Evolutionary conservation across 495 filamentous ascomycete genomes (phyloP), one percentile per base, ranked within the genome.

Genomic region (Hyaloscypha variabilis): DNA sequence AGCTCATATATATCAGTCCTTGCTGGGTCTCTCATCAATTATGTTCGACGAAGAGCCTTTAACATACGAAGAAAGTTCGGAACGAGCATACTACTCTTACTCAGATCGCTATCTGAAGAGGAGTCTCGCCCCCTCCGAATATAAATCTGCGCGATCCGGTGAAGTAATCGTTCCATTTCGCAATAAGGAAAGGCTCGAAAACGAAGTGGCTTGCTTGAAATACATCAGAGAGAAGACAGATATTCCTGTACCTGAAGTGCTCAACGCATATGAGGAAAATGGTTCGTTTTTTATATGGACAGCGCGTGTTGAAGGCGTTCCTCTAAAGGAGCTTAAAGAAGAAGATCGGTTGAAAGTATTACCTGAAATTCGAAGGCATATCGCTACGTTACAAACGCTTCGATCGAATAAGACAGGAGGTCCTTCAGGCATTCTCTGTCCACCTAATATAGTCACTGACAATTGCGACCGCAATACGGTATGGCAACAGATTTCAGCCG

Each of bases 201-300:
- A 65, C 56, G 62, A 65, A 30, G 55, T 24, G 14, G 55, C 62
- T 39, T 65, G 52, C 51, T 21, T 68, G 62, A 51, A 30, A 58
- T 64, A 60, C 55, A 65, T 68, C 39, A 55, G 54, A 42, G 57
- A 60, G 24, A 23, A 65, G n/a, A 65, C 66, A 39, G 25, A 60
- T 56, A 60, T 68, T 26, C 66, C 62, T 3, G 62, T 68, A 21
- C 62, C 66, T n/a, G 34, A 68, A 31, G 62, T 68, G 13, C 53
- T 65, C 8, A 55, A 39, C 2, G 60, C 34, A 52, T 63, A 61
- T 58, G 29, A 51, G 64, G 24, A 66, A 14, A 55, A 66, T 52
- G 64, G 64, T 11, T 60, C 36, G 11, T 66, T 46, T 42, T 34
- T 58, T 50, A 2, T 64, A 11, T 50, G 17, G 19, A 66, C 46